Evolutionary conservation across 768 basidiomycete genomes (phyloP), one percentile per base, ranked within the genome.

Genomic region (Lentinula sp.): DNA sequence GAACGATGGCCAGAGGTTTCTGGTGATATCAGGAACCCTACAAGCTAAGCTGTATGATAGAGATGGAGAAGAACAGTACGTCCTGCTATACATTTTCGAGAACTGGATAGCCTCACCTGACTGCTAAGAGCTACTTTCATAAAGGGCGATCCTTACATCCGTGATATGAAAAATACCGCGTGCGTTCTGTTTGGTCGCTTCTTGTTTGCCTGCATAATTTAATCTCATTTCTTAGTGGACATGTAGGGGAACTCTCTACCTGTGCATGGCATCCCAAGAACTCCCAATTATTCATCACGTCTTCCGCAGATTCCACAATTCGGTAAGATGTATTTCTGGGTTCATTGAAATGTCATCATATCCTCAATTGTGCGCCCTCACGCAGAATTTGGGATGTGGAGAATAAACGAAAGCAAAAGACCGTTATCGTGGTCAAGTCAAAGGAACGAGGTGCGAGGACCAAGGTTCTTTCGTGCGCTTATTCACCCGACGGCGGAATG

Each of bases 91-190:
- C 45, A 50, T 53, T 55, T 43, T 61, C 57, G 59, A 60, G 67
- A 66, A 63, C 68, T 66, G 73, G 67, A 73, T 79, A 72, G 77
- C 74, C 76, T 79, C 71, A 84, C 78, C 77, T 80, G 75, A 80
- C 78, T 67, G 59, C 9, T 60, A 68, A 90, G 90, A 74, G 85
- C 86, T 64, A 87, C 87, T 61, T 89, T 82, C 72, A 80, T 93
- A 70, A 98, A 98, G 76, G 97, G 97, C 37, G 97, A 99, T 75
- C 93, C 91, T 62, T 99, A 98, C 72, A 91, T 99, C 66, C 89
- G 97, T 60, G 97, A 99, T 75, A 95, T 99, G 92, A 93, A 93
- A 74, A 89, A 98, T 70, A 99, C 97, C n/a, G 82, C 89, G 96
- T 96, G 67, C 65, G 94, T 78, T 53, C 16, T 13, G 8, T 63